These are phyloP conservation scores for Nigrospora sphaerica DNA, from an alignment of 2,329 filamentous ascomycete genomes.

Conservation along the genomic window DNA sequence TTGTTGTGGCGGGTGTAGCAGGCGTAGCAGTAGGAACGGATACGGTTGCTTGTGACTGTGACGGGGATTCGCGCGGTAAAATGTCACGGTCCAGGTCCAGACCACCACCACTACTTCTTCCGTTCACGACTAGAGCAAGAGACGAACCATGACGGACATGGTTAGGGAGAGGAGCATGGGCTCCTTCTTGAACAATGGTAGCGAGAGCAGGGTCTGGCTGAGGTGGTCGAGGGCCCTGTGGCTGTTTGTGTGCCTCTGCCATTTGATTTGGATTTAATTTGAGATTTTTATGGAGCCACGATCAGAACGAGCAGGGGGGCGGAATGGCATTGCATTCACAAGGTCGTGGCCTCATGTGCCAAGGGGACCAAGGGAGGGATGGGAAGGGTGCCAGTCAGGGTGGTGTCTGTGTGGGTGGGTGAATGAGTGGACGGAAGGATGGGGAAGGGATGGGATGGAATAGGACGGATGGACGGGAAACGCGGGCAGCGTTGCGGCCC, in stretches of 20 bases:
- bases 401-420: not conserved
- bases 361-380: constrained; percentile 23
- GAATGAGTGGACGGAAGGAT: not conserved
- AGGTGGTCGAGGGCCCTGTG: constrained; percentile 25
- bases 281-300: constrained; percentile 24
- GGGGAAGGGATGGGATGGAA: not conserved
- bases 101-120: not conserved
- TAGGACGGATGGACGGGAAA: too few species aligned
- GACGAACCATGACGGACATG: constrained; percentile 6
- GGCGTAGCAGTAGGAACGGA: not conserved
- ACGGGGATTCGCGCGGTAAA: constrained; percentile 8
- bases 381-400: constrained; percentile 11
- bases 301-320: constrained; percentile 22
- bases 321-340: constrained; percentile 14
- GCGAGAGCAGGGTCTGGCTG: constrained; percentile 22
- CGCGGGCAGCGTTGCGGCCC: too few species aligned
- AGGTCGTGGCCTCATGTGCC: constrained; percentile 10
- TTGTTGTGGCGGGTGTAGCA: not conserved
- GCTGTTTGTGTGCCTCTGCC: constrained; percentile 26
- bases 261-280: constrained; percentile 30
- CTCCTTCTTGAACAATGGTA: constrained; percentile 19
- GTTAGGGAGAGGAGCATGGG: constrained; percentile 18
- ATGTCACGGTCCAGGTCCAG: not conserved
- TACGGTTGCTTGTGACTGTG: constrained; percentile 12
- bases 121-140: not conserved